Evolutionary conservation across 2,329 filamentous ascomycete species (phyloP).

Genomic region (Cladophialophora exuberans): DNA sequence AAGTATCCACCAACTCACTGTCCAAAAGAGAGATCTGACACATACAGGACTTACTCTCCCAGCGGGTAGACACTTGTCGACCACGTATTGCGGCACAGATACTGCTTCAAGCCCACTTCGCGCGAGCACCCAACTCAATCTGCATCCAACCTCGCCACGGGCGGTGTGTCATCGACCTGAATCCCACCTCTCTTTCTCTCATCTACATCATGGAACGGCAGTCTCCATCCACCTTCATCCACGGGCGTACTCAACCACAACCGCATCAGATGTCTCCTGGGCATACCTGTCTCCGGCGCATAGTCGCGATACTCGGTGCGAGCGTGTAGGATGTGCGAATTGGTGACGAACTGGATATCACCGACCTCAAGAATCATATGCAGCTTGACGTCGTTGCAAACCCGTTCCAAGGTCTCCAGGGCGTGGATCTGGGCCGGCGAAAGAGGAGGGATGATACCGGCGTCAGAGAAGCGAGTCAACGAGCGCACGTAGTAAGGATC

Average conservation of each 20-base stretch:
- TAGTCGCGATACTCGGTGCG: conserved; percentile 78
- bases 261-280: conserved; percentile 76
- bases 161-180: conserved; percentile 79
- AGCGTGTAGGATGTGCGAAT: conserved; percentile 79
- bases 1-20: too few relatives aligned
- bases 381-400: conserved; percentile 71
- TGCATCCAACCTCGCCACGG: conserved; percentile 74
- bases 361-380: conserved; percentile 87
- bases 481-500: conserved; percentile 87
- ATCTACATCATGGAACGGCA: conserved; percentile 78
- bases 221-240: conserved; percentile 78
- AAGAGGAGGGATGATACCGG: conserved; percentile 72
- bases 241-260: conserved; percentile 84
- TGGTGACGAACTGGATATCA: conserved; percentile 85
- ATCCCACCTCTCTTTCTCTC: conserved; percentile 89
- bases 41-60: too few relatives aligned
- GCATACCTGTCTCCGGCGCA: conserved; percentile 49
- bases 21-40: too few relatives aligned
- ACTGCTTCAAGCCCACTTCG: too few relatives aligned
- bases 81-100: too few relatives aligned
- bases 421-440: conserved; percentile 71
- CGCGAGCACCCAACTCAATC: conserved; percentile 53
- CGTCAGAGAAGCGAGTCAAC: conserved; percentile 72
- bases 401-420: conserved; percentile 71
- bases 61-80: too few relatives aligned